phyloP scores from a whole-genome alignment of 2,329 filamentous ascomycete species.

The Trichoderma oligosporum region DNA sequence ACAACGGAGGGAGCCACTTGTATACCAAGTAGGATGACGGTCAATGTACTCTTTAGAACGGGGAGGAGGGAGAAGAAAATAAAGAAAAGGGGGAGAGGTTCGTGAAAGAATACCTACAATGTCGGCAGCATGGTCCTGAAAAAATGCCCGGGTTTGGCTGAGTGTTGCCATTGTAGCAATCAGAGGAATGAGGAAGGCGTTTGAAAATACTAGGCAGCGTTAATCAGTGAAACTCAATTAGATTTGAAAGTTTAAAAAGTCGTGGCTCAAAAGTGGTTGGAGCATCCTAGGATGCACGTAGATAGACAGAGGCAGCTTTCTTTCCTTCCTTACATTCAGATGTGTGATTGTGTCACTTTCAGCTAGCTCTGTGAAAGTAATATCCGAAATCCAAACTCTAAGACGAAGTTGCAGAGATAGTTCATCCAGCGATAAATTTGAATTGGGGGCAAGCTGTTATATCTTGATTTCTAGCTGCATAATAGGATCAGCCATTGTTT shows the following conservation, averaged over 20 bases:
- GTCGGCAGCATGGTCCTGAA: conserved; percentile 30
- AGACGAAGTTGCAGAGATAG: neutral
- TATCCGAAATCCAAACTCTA: neutral
- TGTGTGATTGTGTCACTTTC: too few relatives aligned
- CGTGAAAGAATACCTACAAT: conserved; percentile 27
- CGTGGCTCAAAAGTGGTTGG: neutral
- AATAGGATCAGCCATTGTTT: neutral
- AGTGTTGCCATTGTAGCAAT: conserved; percentile 31
- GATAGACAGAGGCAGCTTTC: too few relatives aligned
- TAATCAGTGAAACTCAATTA: neutral
- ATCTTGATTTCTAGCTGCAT: neutral
- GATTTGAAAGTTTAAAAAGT: neutral
- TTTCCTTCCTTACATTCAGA: neutral
- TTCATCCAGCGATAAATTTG: neutral
- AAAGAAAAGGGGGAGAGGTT: neutral
- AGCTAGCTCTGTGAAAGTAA: neutral
- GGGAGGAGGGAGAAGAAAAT: neutral
- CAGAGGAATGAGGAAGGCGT: conserved; percentile 21
- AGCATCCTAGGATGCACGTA: neutral
- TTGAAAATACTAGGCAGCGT: neutral
- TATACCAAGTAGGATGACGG: neutral
- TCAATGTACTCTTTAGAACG: too few relatives aligned
- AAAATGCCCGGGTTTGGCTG: conserved; percentile 29
- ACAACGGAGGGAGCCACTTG: neutral
- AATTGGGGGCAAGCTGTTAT: neutral